Evolutionary conservation across 2,329 filamentous ascomycete species (phyloP).

Genomic region (Blumeria hordei): DNA sequence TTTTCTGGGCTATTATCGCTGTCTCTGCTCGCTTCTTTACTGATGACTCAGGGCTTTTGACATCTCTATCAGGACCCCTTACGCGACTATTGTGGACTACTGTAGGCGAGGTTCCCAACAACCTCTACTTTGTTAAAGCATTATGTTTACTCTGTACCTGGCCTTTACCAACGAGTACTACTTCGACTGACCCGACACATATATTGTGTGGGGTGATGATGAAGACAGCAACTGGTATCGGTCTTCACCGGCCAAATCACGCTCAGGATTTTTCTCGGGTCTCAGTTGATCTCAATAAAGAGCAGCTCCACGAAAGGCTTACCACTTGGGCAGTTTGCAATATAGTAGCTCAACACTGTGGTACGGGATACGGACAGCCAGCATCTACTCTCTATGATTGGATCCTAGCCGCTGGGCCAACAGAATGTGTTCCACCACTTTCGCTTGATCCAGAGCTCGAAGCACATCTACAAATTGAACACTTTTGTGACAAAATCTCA

Average conservation of each 20-base stretch:
- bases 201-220: slow-evolving; percentile 62
- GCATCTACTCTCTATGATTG: slow-evolving; percentile 57
- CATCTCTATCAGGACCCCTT: slow-evolving; percentile 40
- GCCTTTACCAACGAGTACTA: slow-evolving; percentile 63
- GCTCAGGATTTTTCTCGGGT: slow-evolving; percentile 65
- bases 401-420: slow-evolving; percentile 37
- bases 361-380: slow-evolving; percentile 65
- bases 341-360: slow-evolving; percentile 57
- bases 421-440: slow-evolving; percentile 30
- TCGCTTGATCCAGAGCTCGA: slow-evolving; percentile 37
- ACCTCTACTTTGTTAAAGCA: slow-evolving; percentile 60
- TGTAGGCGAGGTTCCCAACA: slow-evolving; percentile 52
- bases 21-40: slow-evolving; percentile 50
- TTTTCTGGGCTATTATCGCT: slow-evolving; percentile 68
- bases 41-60: slow-evolving; percentile 33
- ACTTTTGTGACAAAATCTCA: slow-evolving; percentile 54
- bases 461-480: slow-evolving; percentile 44
- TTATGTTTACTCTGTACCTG: slow-evolving; percentile 59
- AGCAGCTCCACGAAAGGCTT: slow-evolving; percentile 56
- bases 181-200: slow-evolving; percentile 57
- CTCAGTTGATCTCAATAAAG: slow-evolving; percentile 49
- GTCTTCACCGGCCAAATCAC: slow-evolving; percentile 56
- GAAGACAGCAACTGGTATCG: slow-evolving; percentile 66
- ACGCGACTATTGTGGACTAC: slow-evolving; percentile 55
- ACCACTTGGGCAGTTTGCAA: slow-evolving; percentile 72